These are phyloP conservation scores for Pseudogymnoascus sp. DNA, from an alignment of 2,329 filamentous ascomycete genomes.

Conservation along the genomic window DNA sequence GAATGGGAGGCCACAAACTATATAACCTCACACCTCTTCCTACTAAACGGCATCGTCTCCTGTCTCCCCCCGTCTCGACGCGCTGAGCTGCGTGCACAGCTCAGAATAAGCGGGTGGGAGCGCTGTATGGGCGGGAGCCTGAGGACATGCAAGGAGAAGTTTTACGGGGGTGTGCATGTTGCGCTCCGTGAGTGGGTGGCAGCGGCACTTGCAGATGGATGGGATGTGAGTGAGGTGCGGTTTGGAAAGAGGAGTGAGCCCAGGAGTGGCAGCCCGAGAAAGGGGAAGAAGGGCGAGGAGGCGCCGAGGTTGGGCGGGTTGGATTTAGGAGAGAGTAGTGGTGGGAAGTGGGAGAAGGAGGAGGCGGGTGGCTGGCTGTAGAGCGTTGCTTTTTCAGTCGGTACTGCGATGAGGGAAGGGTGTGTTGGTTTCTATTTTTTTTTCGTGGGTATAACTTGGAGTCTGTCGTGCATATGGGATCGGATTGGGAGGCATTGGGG, in stretches of 20 bases:
- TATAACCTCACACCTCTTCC: slow-evolving; percentile 81
- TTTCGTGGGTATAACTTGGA: background rate
- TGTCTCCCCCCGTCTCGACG: slow-evolving; percentile 64
- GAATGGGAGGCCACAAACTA: slow-evolving; percentile 99
- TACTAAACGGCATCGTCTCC: slow-evolving; percentile 83
- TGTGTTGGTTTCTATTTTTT: background rate
- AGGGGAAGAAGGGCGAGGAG: slow-evolving; percentile 42
- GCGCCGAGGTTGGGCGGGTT: slow-evolving; percentile 56
- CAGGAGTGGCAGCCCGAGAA: slow-evolving; percentile 35
- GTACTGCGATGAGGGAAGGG: background rate
- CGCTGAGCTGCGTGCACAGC: slow-evolving; percentile 67
- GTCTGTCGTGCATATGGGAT: slow-evolving; percentile 1
- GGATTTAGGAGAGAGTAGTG: slow-evolving; percentile 39
- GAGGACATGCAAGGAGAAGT: slow-evolving; percentile 93
- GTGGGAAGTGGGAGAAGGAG: slow-evolving; percentile 10
- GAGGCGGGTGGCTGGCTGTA: slow-evolving; percentile 10
- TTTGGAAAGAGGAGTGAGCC: slow-evolving; percentile 54
- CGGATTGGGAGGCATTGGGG: background rate
- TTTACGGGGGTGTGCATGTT: slow-evolving; percentile 87
- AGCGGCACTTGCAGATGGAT: slow-evolving; percentile 78
- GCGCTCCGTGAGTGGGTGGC: slow-evolving; percentile 83
- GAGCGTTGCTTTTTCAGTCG: background rate
- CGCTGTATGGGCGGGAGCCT: slow-evolving; percentile 78
- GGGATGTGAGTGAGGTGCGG: slow-evolving; percentile 74
- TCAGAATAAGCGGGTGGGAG: slow-evolving; percentile 83